Evolutionary conservation across 2,329 filamentous ascomycete genomes (phyloP), one percentile per base, ranked within the genome.

Genomic region (Ophiosphaerella herpotricha): DNA sequence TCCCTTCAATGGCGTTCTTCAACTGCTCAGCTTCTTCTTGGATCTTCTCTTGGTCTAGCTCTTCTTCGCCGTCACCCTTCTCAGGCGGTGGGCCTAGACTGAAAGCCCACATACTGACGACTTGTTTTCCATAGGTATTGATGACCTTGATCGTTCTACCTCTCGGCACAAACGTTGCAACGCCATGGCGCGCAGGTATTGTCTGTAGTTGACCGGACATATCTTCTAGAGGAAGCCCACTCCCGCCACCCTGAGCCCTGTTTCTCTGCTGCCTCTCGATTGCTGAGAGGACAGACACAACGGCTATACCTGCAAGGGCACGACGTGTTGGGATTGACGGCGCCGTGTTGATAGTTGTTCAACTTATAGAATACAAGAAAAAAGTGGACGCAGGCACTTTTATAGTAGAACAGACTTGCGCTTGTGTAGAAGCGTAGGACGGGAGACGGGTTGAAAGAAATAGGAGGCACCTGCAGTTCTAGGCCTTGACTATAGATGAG

Each of bases 51-150:
- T 68, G 55, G 39, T 66, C 57, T 23, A 61, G 16, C 39, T 63
- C 57, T 39, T 59, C 58, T 2, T 56, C 60, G 0, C 55, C 60
- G 1, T 71, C 69, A 7, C 57, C 70, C 14, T 73, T 66, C 32
- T 73, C 70, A 3, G 77, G 77, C 13, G 78, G 77, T n/a, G 72
- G 67, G 8, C 73, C 72, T 31, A 80, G 56, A 1, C 75, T 75
- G 56, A 80, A 80, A 0, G 77, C 78, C 78, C 78, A 80, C 21
- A 75, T 77, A 49, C 78, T 77, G 21, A 80, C 71, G 8, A 78
- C 75, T 63, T 80, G 78, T 39, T 74, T 75, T n/a, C 78, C 78
- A 50, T 77, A 78, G 1, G 76, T 78, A 48, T 80, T 80, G 48
- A 80, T 73, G 36, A 80, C 76, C 61, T 79, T 80, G 65, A 80